phyloP scores from a whole-genome alignment of 768 basidiomycete genomes.

The Phallus indusiatus region DNA sequence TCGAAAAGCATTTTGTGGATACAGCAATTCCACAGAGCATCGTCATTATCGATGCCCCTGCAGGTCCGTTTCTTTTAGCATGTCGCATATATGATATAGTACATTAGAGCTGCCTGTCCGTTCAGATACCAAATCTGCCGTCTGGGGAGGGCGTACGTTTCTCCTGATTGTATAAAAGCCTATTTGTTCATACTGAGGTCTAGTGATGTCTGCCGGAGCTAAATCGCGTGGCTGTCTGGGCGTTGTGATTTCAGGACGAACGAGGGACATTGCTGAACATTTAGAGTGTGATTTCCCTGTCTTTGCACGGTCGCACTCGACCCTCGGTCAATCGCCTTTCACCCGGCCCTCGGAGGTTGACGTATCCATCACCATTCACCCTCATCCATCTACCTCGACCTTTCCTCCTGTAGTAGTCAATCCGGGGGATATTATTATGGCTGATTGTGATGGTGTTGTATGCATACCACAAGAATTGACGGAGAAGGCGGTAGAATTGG shows the following conservation, averaged over 20 bases:
- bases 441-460: constrained; percentile 84
- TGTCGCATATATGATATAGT: no score
- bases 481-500: constrained; percentile 46
- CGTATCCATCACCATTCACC: constrained; percentile 44
- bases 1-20: constrained; percentile 74
- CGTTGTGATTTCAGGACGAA: constrained; percentile 76
- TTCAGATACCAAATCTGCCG: constrained; percentile 64
- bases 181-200: background rate
- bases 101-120: background rate
- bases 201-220: constrained; percentile 77
- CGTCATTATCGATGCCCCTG: constrained; percentile 67
- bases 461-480: constrained; percentile 54
- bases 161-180: constrained; percentile 3
- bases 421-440: constrained; percentile 79
- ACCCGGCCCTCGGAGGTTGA: constrained; percentile 73
- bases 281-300: constrained; percentile 63
- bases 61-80: constrained; percentile 36
- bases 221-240: constrained; percentile 59
- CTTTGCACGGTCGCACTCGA: constrained; percentile 74
- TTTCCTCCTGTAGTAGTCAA: constrained; percentile 50
- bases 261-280: constrained; percentile 78
- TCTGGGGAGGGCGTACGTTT: constrained; percentile 66
- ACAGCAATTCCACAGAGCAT: constrained; percentile 54
- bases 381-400: constrained; percentile 22
- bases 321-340: constrained; percentile 78